These are phyloP conservation scores for Pseudovirgaria hyperparasitica DNA, from an alignment of 2,329 filamentous ascomycete genomes.

Conservation along the genomic window DNA sequence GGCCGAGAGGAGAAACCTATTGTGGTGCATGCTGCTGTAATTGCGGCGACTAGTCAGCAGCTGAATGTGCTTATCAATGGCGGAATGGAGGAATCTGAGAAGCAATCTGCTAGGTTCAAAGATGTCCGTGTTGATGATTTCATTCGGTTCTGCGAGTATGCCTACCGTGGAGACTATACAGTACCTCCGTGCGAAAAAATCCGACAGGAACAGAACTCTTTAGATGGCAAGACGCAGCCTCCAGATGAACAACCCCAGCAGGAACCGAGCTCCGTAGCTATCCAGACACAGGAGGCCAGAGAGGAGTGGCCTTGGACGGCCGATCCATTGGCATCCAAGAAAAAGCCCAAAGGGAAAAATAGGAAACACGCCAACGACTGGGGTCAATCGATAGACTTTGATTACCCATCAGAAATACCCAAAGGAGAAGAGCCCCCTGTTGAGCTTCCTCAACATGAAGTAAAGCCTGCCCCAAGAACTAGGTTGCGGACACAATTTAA, in stretches of 20 bases:
- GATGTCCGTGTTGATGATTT: slow-evolving; percentile 14
- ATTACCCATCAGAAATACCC: slow-evolving; percentile 1
- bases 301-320: slow-evolving; percentile 1
- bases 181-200: slow-evolving; percentile 6
- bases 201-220: background rate
- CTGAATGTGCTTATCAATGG: slow-evolving; percentile 13
- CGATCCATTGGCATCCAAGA: background rate
- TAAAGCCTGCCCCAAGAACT: slow-evolving; percentile 6
- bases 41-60: slow-evolving; percentile 9
- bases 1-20: slow-evolving; percentile 10
- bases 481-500: slow-evolving; percentile 9
- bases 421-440: slow-evolving; percentile 1
- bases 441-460: slow-evolving; percentile 5
- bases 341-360: slow-evolving; percentile 6
- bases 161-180: slow-evolving; percentile 13
- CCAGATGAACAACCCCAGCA: slow-evolving; percentile 1
- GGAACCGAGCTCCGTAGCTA: slow-evolving; percentile 2
- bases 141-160: slow-evolving; percentile 14
- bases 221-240: slow-evolving; percentile 2
- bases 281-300: slow-evolving; percentile 2
- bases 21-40: slow-evolving; percentile 10
- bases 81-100: slow-evolving; percentile 10
- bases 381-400: background rate
- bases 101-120: slow-evolving; percentile 6
- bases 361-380: slow-evolving; percentile 1